Base-by-base conservation (phyloP, 2,329 filamentous ascomycete species). In the Botryotinia globosa region DNA sequence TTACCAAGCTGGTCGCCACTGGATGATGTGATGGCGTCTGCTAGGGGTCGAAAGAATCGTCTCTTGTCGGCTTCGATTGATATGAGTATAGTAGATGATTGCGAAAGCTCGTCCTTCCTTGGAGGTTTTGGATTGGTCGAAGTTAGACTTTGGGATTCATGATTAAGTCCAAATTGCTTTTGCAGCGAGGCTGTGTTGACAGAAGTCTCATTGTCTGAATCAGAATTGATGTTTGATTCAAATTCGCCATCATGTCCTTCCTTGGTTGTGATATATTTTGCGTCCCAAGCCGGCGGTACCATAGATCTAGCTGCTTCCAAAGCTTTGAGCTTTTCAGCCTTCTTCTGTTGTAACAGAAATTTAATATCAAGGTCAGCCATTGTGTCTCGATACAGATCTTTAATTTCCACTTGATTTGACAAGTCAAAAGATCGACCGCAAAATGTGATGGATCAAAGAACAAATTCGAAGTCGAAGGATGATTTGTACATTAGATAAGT, bases 41-140 rank as follows among this genome's bases (percentile, higher is more conserved):
- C 70, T 12, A 68, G 32, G 25, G 70, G 63, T 12, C 29, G 62
- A 68, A 72, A 72, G 51, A 72, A 68, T 59, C 62, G 62, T 44
- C 62, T 29, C 45, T 72, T 68, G 10, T 67, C 70, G 14, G 29
- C 22, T n/a, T 37, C 45, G 18, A 67, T n/a, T 45, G 48, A 67
- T 58, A 22, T 59, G n/a, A 72, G 62, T 45, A 61, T 56, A 25
- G 8, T 25, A 18, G 66, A 69, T 18, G 65, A 54, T 12, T 39
- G 25, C 54, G 48, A 42, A 54, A 67, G 8, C 20, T 39, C 8
- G 25, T 51, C 29, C n/a, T 34, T 62, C 29, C 10, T 32, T 2
- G 22, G 9, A 34, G n/a, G 39, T 22, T 69, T 61, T 37, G 45
- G 44, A 71, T 71, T 61, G 64, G 64, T 54, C 32, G 7, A 67